Percentiles rank a stretch among this genome's conserved stretches.
Conservation (phyloP, 2,329 filamentous ascomycete genomes). For the Emmonsiellopsis sp. region DNA sequence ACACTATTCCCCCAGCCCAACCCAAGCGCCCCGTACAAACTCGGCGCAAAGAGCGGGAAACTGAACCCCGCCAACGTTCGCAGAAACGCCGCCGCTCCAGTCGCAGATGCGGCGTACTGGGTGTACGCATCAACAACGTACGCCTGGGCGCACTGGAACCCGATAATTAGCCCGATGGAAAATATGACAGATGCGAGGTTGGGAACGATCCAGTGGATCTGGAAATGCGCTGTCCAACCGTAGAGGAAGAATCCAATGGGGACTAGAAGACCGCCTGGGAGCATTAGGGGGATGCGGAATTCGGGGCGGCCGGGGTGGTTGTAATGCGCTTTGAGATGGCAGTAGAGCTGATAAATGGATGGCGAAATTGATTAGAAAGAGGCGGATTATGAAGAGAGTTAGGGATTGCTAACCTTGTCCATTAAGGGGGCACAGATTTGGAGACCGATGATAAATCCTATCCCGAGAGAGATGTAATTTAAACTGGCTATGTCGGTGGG, state of each 20-base stretch:
- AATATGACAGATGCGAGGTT: slow-evolving; percentile 46
- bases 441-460: slow-evolving; percentile 52
- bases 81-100: slow-evolving; percentile 39
- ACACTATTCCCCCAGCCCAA: slow-evolving; percentile 34
- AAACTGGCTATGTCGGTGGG: slow-evolving; percentile 50
- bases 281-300: slow-evolving; percentile 52
- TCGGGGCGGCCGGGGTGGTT: slow-evolving; percentile 39
- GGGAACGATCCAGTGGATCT: slow-evolving; percentile 45
- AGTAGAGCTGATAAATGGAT: slow-evolving; percentile 15
- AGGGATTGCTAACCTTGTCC: slow-evolving; percentile 6
- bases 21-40: slow-evolving; percentile 25
- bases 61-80: slow-evolving; percentile 38
- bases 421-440: slow-evolving; percentile 34
- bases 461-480: slow-evolving; percentile 54
- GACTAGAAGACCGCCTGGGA: slow-evolving; percentile 43
- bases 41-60: slow-evolving; percentile 41
- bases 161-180: slow-evolving; percentile 37
- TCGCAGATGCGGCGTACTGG: slow-evolving; percentile 38
- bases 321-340: slow-evolving; percentile 12
- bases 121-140: slow-evolving; percentile 31
- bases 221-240: slow-evolving; percentile 45
- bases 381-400: too few relatives aligned
- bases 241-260: slow-evolving; percentile 48
- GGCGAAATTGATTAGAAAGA: too few relatives aligned
- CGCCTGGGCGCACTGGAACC: slow-evolving; percentile 38